Conservation (phyloP, 1,139 yeast genomes). For the Candida albicans region DNA sequence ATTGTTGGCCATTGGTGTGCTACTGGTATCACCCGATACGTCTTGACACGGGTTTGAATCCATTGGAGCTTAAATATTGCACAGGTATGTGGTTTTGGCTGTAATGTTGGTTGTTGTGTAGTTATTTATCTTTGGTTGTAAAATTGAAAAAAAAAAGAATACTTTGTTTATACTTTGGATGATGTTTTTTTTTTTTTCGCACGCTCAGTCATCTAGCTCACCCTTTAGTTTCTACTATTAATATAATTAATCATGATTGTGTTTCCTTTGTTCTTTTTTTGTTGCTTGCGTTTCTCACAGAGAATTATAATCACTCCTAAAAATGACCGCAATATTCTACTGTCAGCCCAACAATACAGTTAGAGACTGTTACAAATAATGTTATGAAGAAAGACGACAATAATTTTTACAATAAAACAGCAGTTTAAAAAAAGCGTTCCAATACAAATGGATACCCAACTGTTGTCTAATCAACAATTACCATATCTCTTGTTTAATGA, state of each 20-base stretch:
- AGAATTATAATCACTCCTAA: too few species aligned
- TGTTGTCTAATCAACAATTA: too few species aligned
- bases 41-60: slow-evolving; percentile 5
- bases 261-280: background rate
- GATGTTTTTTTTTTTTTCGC: background rate
- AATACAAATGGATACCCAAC: too few species aligned
- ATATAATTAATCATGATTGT: background rate
- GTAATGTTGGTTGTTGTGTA: background rate
- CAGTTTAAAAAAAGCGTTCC: too few species aligned
- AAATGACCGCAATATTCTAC: too few species aligned
- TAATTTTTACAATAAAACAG: too few species aligned
- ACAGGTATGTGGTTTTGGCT: background rate
- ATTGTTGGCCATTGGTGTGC: slow-evolving; percentile 3
- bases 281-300: too few species aligned
- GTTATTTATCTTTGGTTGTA: slow-evolving; percentile 3
- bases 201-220: background rate
- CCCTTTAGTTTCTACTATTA: background rate
- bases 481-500: too few species aligned
- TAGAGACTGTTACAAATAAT: too few species aligned
- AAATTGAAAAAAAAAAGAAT: slow-evolving; percentile 1
- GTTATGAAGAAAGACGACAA: too few species aligned
- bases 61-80: background rate
- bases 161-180: slow-evolving; percentile 5
- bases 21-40: slow-evolving; percentile 1
- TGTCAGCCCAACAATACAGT: too few species aligned